Evolutionary conservation across 2,329 filamentous ascomycete species (phyloP), one percentile per base, ranked within the genome.

Genomic region (Emericellopsis cladophorae): DNA sequence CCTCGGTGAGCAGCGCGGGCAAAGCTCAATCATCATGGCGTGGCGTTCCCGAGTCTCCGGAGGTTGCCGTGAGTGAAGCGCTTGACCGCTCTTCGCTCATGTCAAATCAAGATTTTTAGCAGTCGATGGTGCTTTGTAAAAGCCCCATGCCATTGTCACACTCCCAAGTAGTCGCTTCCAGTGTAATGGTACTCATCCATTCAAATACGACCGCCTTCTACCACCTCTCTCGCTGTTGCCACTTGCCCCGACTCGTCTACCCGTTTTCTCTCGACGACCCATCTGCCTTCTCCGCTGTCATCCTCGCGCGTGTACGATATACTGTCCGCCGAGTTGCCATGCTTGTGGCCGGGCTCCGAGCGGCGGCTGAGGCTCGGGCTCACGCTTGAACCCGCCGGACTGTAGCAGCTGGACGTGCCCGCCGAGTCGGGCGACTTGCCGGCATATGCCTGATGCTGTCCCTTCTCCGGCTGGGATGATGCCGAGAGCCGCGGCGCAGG

Each of bases 271-370:
- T 87, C 82, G 48, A 86, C 62, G 7, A 86, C 73, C 82, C 81
- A 86, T 36, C 79, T 62, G 42, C 68, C 71, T 47, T 73, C 72
- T 1, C 70, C 72, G 8, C 68, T 68, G 3, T 73, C 66, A 36
- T 79, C 75, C 51, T 81, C 77, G 45, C 80, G 76, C 37, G 71
- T 70, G 55, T 87, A 87, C 7, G 79, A 80, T 29, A 87, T 76
- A 46, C 79, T 83, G 48, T 84, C 81, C 2, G 77, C 67, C 36
- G 75, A 81, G 39, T 71, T 63, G 47, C 67, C 70, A 47, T 72
- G 64, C 12, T 65, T 60, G 46, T 75, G 72, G n/a, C 68, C 66
- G 34, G 51, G 56, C 8, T 47, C 66, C 34, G 52, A 56, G 7
- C 48, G 48, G 32, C 45, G 45, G 32, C 40, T 47, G 21, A 41